A percentile compares a stretch with the other conserved stretches of the same genome.
These are phyloP conservation scores for Nakazawaea laoshanensis DNA, from an alignment of 805 yeast species.

Conservation along the genomic window DNA sequence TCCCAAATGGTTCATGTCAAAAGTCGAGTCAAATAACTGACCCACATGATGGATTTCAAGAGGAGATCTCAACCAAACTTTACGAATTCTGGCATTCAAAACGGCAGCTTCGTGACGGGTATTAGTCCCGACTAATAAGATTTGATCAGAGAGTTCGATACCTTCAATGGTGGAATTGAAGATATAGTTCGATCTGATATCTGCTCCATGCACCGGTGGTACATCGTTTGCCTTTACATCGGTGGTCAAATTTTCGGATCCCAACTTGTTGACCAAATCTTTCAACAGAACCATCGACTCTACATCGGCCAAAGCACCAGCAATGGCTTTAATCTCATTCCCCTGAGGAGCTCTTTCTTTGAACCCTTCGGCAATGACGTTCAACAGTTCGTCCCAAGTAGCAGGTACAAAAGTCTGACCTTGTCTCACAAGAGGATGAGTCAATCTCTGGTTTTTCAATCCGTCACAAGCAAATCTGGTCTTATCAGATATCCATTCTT, in stretches of 20 bases:
- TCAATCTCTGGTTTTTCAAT: slow-evolving; percentile 75
- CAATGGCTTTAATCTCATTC: slow-evolving; percentile 71
- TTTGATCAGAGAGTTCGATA: slow-evolving; percentile 75
- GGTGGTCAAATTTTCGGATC: slow-evolving; percentile 73
- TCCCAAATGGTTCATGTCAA: slow-evolving; percentile 58
- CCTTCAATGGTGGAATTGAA: slow-evolving; percentile 78
- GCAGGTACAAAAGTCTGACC: slow-evolving; percentile 66
- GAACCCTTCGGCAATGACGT: slow-evolving; percentile 58
- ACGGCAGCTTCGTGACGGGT: slow-evolving; percentile 91
- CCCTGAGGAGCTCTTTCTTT: slow-evolving; percentile 47
- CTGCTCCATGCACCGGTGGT: slow-evolving; percentile 60
- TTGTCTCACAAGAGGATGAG: slow-evolving; percentile 67
- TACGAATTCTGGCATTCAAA: slow-evolving; percentile 74
- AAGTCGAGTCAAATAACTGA: slow-evolving; percentile 70
- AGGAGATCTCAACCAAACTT: slow-evolving; percentile 62
- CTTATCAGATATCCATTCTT: slow-evolving; percentile 89
- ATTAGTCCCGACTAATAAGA: slow-evolving; percentile 75
- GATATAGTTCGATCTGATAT: slow-evolving; percentile 68
- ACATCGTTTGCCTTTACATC: slow-evolving; percentile 53
- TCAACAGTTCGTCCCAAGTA: slow-evolving; percentile 82
- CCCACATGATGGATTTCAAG: slow-evolving; percentile 71
- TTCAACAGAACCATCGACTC: slow-evolving; percentile 77
- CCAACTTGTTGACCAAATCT: slow-evolving; percentile 67
- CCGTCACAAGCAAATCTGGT: slow-evolving; percentile 83
- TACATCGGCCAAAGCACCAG: slow-evolving; percentile 77